Conservation (phyloP, 1,284 basidiomycete genomes). For the Cystobasidium pallidum region DNA sequence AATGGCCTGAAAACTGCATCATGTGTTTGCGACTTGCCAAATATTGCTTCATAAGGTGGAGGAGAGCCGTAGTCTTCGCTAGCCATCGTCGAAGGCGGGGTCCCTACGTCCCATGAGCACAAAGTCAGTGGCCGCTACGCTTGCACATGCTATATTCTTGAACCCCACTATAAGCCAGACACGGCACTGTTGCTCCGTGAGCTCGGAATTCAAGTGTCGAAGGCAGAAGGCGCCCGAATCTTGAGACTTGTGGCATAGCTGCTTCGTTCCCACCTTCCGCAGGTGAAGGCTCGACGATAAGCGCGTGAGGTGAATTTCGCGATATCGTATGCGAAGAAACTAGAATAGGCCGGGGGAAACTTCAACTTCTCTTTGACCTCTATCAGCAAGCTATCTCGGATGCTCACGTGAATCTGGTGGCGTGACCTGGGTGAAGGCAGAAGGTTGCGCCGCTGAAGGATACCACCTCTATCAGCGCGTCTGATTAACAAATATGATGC, state of each 20-base stretch:
- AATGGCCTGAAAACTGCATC: background rate
- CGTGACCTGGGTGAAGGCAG: background rate
- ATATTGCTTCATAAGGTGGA: conserved; percentile 21
- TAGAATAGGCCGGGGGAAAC: background rate
- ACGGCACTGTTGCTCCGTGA: conserved; percentile 30
- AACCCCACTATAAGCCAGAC: conserved; percentile 26
- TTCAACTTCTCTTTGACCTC: too few relatives aligned
- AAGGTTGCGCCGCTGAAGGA: conserved; percentile 3
- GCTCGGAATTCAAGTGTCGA: conserved; percentile 15
- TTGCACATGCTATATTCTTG: background rate
- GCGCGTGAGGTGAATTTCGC: background rate
- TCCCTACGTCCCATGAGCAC: too few relatives aligned
- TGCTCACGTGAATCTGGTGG: conserved; percentile 16
- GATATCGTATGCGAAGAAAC: background rate
- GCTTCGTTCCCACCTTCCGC: background rate
- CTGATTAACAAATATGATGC: too few relatives aligned
- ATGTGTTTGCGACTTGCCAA: background rate
- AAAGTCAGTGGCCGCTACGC: too few relatives aligned
- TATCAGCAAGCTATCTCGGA: background rate
- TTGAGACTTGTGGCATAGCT: conserved; percentile 4
- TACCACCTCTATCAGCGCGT: too few relatives aligned
- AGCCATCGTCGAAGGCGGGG: conserved; percentile 6
- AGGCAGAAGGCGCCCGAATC: conserved; percentile 5
- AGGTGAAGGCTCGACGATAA: background rate
- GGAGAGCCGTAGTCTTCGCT: conserved; percentile 39